These are phyloP conservation scores for Coemansia sp. DNA, from an alignment of 192 early-diverging fungal species.

Conservation along the genomic window DNA sequence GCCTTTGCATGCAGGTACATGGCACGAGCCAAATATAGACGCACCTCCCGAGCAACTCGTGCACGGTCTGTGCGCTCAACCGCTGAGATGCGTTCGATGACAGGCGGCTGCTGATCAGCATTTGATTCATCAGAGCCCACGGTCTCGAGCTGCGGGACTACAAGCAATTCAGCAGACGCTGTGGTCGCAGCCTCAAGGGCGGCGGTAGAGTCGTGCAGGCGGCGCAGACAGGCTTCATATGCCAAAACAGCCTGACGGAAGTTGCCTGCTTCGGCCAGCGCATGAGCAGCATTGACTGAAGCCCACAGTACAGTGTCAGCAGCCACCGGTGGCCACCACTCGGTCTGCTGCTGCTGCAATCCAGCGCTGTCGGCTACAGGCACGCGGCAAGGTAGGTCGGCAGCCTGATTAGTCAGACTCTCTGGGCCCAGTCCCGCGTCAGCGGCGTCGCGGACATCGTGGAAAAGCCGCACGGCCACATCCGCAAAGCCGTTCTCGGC, in stretches of 20 bases:
- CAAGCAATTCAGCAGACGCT: background rate
- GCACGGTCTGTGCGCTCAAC: slow-evolving; percentile 18
- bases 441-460: slow-evolving; percentile 58
- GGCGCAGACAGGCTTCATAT: slow-evolving; percentile 63
- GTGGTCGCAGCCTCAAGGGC: slow-evolving; percentile 7
- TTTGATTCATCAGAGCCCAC: background rate
- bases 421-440: slow-evolving; percentile 29
- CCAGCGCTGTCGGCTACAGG: background rate
- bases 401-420: slow-evolving; percentile 5
- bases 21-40: slow-evolving; percentile 42
- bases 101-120: too few species aligned
- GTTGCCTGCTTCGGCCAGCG: slow-evolving; percentile 68
- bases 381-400: slow-evolving; percentile 21
- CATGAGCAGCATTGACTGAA: slow-evolving; percentile 74
- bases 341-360: background rate
- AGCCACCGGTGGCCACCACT: slow-evolving; percentile 1
- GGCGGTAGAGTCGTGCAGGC: slow-evolving; percentile 20
- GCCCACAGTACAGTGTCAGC: slow-evolving; percentile 50
- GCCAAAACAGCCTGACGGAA: slow-evolving; percentile 65
- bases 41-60: slow-evolving; percentile 23
- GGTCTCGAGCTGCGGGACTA: background rate
- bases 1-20: slow-evolving; percentile 58
- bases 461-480: slow-evolving; percentile 66
- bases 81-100: slow-evolving; percentile 8
- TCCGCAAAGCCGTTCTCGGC: slow-evolving; percentile 62